Conservation (phyloP, 2,329 filamentous ascomycete genomes). For the Monilinia polystroma region DNA sequence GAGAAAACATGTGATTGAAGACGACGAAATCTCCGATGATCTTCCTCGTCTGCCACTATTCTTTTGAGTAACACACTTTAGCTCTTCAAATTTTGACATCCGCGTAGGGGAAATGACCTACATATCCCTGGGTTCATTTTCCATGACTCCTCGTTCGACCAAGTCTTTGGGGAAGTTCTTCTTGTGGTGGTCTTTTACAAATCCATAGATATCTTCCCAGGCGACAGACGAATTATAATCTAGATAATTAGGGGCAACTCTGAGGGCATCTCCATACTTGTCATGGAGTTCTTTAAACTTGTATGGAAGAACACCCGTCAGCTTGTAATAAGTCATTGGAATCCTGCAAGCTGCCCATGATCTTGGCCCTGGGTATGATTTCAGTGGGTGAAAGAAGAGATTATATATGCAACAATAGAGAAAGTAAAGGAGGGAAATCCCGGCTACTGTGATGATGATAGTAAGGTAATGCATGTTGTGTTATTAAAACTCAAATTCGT, state of each 20-base stretch:
- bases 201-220: slow-evolving; percentile 26
- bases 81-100: background rate
- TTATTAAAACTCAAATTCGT: background rate
- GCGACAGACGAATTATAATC: slow-evolving; percentile 24
- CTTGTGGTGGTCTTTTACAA: background rate
- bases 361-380: slow-evolving; percentile 26
- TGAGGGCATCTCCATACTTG: slow-evolving; percentile 27
- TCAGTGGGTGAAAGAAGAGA: slow-evolving; percentile 26
- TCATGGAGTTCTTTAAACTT: slow-evolving; percentile 24
- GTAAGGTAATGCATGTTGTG: background rate
- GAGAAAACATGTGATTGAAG: slow-evolving; percentile 40
- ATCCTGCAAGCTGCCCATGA: slow-evolving; percentile 20
- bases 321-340: slow-evolving; percentile 10
- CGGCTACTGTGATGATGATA: background rate
- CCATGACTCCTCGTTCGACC: accelerated
- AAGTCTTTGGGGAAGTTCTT: slow-evolving; percentile 13
- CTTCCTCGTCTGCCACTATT: slow-evolving; percentile 11
- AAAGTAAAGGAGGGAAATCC: background rate
- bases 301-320: slow-evolving; percentile 4
- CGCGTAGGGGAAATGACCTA: background rate
- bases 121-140: background rate
- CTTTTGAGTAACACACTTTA: background rate
- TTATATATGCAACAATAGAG: slow-evolving; percentile 22
- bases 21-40: slow-evolving; percentile 38
- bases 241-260: slow-evolving; percentile 26